Conservation (phyloP, 2,329 filamentous ascomycete species). For the Achaetomium macrosporum region DNA sequence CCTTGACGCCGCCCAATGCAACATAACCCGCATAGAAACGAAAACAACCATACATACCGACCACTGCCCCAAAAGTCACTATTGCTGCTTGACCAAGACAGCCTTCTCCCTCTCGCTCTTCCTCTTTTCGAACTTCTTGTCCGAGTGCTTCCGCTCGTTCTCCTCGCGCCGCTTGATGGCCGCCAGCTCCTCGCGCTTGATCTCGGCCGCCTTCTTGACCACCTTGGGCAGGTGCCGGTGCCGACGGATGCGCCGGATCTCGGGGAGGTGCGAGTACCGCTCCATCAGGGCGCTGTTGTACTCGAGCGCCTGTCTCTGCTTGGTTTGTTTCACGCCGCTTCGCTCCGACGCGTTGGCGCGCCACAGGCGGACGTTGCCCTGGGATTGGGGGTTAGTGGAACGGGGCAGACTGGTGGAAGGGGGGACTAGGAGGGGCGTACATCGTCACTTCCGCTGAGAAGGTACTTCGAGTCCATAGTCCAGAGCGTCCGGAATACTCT, state of each 20-base stretch:
- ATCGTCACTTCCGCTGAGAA: conserved; percentile 88
- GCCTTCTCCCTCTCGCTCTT: conserved; percentile 74
- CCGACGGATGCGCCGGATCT: conserved; percentile 82
- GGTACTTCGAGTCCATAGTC: conserved; percentile 83
- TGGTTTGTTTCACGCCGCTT: conserved; percentile 77
- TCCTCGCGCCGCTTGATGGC: conserved; percentile 87
- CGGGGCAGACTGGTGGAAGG: neutral
- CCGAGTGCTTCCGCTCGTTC: conserved; percentile 87
- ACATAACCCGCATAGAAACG: neutral
- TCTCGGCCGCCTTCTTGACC: conserved; percentile 92
- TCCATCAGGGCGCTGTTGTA: conserved; percentile 82
- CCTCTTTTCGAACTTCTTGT: conserved; percentile 64
- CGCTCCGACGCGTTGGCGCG: conserved; percentile 77
- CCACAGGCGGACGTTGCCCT: conserved; percentile 61
- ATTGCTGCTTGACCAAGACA: conserved; percentile 63
- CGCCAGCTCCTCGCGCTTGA: conserved; percentile 84
- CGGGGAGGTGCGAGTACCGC: conserved; percentile 91
- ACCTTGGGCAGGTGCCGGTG: conserved; percentile 89
- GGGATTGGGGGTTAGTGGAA: neutral
- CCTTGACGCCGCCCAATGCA: conserved; percentile 20
- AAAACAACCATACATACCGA: neutral
- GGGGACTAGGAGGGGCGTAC: conserved; percentile 59
- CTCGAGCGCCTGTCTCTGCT: conserved; percentile 81
- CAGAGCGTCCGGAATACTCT: conserved; percentile 63
- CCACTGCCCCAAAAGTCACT: conserved; percentile 7